Percentiles rank a stretch among this genome's conserved stretches.
Evolutionary conservation across 371 early-diverging fungal genomes (phyloP).

Genomic region (Umbelopsis sp.): DNA sequence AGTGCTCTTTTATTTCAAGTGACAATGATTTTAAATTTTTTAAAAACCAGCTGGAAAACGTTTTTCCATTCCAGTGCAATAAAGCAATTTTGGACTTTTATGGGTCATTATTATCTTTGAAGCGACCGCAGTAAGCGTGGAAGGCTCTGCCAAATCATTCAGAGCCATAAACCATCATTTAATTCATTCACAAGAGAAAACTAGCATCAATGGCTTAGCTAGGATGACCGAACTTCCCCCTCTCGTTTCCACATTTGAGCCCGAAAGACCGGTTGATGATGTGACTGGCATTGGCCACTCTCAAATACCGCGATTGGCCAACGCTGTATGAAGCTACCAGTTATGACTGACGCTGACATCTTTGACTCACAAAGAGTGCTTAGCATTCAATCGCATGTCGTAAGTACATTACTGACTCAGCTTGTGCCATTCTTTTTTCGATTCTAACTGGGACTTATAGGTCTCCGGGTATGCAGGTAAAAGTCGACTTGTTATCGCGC

Average conservation of each 20-base stretch:
- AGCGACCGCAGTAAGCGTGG: background rate
- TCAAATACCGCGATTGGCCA: too few species aligned
- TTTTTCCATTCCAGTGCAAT: background rate
- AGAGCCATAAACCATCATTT: background rate
- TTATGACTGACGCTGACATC: background rate
- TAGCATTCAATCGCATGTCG: conserved; percentile 92
- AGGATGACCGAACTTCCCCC: background rate
- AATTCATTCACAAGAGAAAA: too few species aligned
- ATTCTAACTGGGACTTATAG: conserved; percentile 20
- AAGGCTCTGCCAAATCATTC: background rate
- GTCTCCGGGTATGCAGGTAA: conserved; percentile 82
- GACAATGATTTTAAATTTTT: background rate
- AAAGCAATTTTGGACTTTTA: background rate
- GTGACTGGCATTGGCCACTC: too few species aligned
- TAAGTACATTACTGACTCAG: conserved; percentile 30
- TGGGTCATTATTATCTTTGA: background rate
- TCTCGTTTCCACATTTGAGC: too few species aligned
- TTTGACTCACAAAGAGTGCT: conserved; percentile 63
- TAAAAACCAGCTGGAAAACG: conserved; percentile 1
- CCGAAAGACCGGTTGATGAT: too few species aligned
- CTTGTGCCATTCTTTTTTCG: background rate
- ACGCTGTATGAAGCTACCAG: too few species aligned
- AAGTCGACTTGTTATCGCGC: conserved; percentile 17
- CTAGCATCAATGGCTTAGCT: background rate
- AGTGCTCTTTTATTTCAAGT: background rate